Base-by-base conservation (phyloP, 1,284 basidiomycete genomes). In the Agroathelia rolfsii region DNA sequence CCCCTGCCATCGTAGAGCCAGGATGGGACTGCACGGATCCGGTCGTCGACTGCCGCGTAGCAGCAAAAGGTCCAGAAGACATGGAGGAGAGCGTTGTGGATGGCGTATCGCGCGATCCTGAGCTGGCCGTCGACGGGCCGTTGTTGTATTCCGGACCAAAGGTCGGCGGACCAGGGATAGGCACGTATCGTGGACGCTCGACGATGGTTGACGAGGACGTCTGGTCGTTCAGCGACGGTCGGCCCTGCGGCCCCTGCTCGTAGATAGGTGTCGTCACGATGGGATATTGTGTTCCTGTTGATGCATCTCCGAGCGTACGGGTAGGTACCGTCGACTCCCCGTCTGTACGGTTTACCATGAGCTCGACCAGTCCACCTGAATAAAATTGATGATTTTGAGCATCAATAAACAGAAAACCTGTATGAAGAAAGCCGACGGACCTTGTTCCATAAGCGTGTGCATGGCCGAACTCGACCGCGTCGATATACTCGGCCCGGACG, bases 361-460 rank as follows among this genome's bases (percentile, higher is more conserved):
- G 52, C 50, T 80, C 76, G 9, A 79, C 73, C 24, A 66, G 57
- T 3, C 76, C 76, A 16, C 71, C 76, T 79, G 35, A 25, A 24
- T 20, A 26, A 18, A 28, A n/a, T 29, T 28, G 23, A 31, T 13
- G 33, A 3, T 24, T n/a, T 20, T 24, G 17, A 28, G 29, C 22
- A 31, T 13, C 34, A 3, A 30, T 29, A 17, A 18, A 20, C 17
- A 23, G 19, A 35, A 26, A 21, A 24, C 20, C 22, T 37, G 19
- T 28, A 19, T 24, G 39, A 28, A 34, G 5, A 12, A 29, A 24
- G 26, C 14, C 9, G 3, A 44, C 53, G 29, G 41, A 70, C 76
- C 76, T 58, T 81, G 76, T 35, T 82, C 75, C 77, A 80, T 78
- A 6, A 80, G 62, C 25, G 65, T 65, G 32, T 76, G 72, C 56